Evolutionary conservation across 805 yeast species (phyloP), one percentile per base, ranked within the genome.

Genomic region (Brettanomyces sp.): DNA sequence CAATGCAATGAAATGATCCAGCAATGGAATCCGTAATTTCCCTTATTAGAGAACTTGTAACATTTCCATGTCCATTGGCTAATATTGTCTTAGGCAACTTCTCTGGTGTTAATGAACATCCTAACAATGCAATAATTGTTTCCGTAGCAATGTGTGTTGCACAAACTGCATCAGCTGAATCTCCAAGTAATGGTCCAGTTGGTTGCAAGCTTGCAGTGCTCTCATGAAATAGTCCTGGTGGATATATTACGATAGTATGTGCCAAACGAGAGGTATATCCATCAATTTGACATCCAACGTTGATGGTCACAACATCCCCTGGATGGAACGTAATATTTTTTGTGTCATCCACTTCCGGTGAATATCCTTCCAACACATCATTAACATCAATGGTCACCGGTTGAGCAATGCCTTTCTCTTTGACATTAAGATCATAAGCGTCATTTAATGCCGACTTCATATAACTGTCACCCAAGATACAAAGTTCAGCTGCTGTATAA

Each of bases 371-470:
- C 22, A 82, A 77, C 45, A 85, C 73, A 59, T 85, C 89, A 61
- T 87, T 85, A 45, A 85, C 82, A 65, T 89, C 95, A 50, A 93
- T 78, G 44, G 86, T 76, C 14, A 89, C 89, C n/a, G 99, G 99
- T 50, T 76, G 77, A 8, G 96, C 86, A 60, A 93, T 85, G 49
- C 98, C 96, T 67, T 85, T 88, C 70, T 93, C 99, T 53, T 76
- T 73, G 30, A 82, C 83, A 43, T 73, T 72, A 52, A 73, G 73
- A 55, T 70, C 81, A 65, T 77, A 90, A 32, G 74, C 82, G 46
- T 68, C 73, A 47, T 70, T 70, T 45, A 85, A 68, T 46, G 89
- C 74, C 39, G 76, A 68, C 43, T 70, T 66, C 59, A 91, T 66
- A 64, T 80, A 84, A 33, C 85, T 76, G 64, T 93, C 98, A 41